Conservation (phyloP, 345 rosid species). For the Balakata baccata region DNA sequence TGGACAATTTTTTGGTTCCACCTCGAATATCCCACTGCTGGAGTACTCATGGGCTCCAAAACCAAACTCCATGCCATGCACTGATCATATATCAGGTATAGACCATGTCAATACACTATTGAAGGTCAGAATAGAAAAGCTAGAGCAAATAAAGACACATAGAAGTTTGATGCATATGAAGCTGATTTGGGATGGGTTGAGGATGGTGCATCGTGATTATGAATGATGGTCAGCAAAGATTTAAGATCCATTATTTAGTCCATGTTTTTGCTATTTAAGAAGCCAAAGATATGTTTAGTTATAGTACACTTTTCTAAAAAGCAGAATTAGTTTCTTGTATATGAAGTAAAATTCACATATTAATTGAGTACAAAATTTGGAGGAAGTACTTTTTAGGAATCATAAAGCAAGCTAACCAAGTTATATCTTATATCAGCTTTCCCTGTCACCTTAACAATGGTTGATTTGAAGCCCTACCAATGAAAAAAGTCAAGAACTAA, state of each 20-base stretch:
- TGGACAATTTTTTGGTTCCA: constrained; percentile 88
- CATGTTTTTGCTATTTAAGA: no score
- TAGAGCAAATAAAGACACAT: not conserved
- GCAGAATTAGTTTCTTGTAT: no score
- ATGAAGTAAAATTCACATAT: no score
- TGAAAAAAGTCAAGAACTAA: not conserved
- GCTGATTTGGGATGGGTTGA: no score
- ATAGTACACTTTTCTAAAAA: no score
- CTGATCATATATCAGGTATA: constrained; percentile 39
- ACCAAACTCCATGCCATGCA: constrained; percentile 78
- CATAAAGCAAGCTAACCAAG: not conserved
- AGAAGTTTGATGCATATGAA: not conserved
- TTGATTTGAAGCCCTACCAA: not conserved
- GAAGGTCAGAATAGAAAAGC: no score
- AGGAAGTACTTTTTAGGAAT: no score
- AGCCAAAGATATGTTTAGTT: no score
- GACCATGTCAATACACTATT: constrained; percentile 7
- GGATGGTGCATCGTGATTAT: not conserved
- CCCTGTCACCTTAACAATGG: not conserved
- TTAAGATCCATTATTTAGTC: not conserved
- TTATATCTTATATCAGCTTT: not conserved
- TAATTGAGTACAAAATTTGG: no score
- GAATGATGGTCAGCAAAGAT: not conserved
- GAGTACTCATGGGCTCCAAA: constrained; percentile 91
- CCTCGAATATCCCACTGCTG: constrained; percentile 85